Percentiles rank a stretch among this genome's conserved stretches.
Conservation (phyloP, 1,284 basidiomycete species). For the Stygiomarasmius scandens region DNA sequence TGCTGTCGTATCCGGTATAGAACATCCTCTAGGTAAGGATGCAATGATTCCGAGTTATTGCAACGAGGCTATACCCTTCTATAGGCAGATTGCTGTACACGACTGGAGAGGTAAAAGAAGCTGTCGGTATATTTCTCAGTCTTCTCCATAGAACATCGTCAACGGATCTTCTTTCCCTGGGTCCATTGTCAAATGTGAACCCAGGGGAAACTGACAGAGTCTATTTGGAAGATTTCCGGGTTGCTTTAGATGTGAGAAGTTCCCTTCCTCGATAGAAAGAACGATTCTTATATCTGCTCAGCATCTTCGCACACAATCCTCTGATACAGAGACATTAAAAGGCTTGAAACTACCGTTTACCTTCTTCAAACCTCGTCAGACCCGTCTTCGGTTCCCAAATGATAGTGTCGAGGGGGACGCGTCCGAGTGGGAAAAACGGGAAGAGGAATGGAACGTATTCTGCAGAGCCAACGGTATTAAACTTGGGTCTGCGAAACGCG, state of each 20-base stretch:
- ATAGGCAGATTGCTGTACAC: slow-evolving; percentile 76
- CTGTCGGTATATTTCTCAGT: slow-evolving; percentile 69
- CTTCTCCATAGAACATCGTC: slow-evolving; percentile 48
- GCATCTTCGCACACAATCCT: slow-evolving; percentile 64
- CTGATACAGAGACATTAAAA: slow-evolving; percentile 37
- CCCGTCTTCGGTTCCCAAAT: slow-evolving; percentile 55
- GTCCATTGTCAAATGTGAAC: slow-evolving; percentile 23
- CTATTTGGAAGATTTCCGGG: slow-evolving; percentile 76
- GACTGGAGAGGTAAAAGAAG: slow-evolving; percentile 69
- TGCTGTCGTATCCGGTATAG: slow-evolving; percentile 68
- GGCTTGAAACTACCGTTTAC: slow-evolving; percentile 60
- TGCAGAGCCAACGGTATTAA: slow-evolving; percentile 56
- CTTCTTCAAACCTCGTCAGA: slow-evolving; percentile 57
- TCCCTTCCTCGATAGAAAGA: slow-evolving; percentile 1
- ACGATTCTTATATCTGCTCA: slow-evolving; percentile 29
- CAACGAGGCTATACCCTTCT: slow-evolving; percentile 7
- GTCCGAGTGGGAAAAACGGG: slow-evolving; percentile 60
- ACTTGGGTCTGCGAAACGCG: slow-evolving; percentile 52
- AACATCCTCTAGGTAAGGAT: slow-evolving; percentile 70
- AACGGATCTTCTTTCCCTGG: slow-evolving; percentile 19
- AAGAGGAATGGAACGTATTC: slow-evolving; percentile 65
- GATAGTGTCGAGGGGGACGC: slow-evolving; percentile 47
- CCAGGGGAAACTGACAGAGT: slow-evolving; percentile 51
- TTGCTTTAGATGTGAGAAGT: slow-evolving; percentile 65
- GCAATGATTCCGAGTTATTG: neutral